Conservation (phyloP, 2,329 filamentous ascomycete species). For the Claviceps quebecensis region DNA sequence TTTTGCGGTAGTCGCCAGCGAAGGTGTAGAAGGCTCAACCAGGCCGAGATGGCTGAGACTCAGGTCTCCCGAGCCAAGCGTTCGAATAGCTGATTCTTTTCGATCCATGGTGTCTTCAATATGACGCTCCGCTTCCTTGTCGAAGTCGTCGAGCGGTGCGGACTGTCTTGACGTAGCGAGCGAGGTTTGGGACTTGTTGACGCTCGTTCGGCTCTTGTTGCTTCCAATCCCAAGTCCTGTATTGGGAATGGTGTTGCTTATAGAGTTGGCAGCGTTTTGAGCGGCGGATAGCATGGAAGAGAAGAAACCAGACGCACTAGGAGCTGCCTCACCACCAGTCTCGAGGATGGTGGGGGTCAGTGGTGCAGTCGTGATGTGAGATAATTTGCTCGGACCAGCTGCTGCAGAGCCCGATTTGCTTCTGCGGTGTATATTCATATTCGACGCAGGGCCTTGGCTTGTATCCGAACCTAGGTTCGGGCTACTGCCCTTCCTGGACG, state of each 20-base stretch:
- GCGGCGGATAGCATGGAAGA: conserved; percentile 85
- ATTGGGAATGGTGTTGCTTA: conserved; percentile 63
- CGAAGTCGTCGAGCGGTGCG: conserved; percentile 25
- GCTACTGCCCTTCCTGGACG: conserved; percentile 14
- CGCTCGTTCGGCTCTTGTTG: conserved; percentile 20
- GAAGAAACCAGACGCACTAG: conserved; percentile 64
- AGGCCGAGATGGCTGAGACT: conserved; percentile 84
- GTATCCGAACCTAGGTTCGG: conserved; percentile 30
- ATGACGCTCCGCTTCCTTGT: conserved; percentile 17
- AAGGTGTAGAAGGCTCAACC: conserved; percentile 41
- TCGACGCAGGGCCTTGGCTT: conserved; percentile 46
- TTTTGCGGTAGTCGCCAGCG: conserved; percentile 37
- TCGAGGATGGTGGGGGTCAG: conserved; percentile 68
- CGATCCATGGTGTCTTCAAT: conserved; percentile 29
- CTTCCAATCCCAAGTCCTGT: conserved; percentile 39
- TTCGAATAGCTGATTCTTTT: conserved; percentile 70
- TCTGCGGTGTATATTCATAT: conserved; percentile 56
- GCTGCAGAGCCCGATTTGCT: conserved; percentile 38
- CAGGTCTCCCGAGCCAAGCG: conserved; percentile 75
- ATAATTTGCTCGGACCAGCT: conserved; percentile 72
- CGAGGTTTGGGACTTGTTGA: conserved; percentile 14
- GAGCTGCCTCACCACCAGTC: conserved; percentile 39
- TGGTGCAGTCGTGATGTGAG: conserved; percentile 56
- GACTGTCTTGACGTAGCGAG: conserved; percentile 16
- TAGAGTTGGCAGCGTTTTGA: conserved; percentile 71